These are phyloP conservation scores for Petunia axillaris DNA, from an alignment of 257 asterid species.

Conservation along the genomic window DNA sequence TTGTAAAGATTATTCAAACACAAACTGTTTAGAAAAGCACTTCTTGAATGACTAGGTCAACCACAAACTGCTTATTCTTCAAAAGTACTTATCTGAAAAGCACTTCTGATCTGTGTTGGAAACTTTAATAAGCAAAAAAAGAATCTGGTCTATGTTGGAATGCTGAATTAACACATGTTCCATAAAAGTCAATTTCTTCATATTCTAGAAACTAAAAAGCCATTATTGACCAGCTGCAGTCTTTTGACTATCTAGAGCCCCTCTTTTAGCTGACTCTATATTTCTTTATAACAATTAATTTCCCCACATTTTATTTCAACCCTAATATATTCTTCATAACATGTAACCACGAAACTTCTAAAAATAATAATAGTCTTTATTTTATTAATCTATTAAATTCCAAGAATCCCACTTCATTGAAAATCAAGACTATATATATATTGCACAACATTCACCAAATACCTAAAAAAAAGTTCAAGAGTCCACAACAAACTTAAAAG, in stretches of 20 bases:
- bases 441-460: neutral
- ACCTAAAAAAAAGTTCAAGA: neutral
- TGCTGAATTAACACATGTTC: neutral
- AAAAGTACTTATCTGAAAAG: too few species aligned
- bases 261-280: neutral
- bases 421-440: conserved; percentile 4
- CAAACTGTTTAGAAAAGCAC: too few species aligned
- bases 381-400: neutral
- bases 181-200: neutral
- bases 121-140: neutral
- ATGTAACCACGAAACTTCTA: conserved; percentile 14
- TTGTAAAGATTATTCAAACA: too few species aligned
- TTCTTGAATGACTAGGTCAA: too few species aligned
- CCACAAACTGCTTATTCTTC: too few species aligned
- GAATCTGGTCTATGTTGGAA: conserved; percentile 13
- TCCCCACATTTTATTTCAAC: neutral
- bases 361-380: neutral
- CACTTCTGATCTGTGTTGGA: too few species aligned
- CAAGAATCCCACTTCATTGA: conserved; percentile 12
- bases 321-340: neutral
- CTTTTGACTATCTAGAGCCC: conserved; percentile 15
- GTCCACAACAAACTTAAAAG: neutral
- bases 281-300: neutral
- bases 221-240: conserved; percentile 11
- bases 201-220: neutral